phyloP scores from a whole-genome alignment of 192 early-diverging fungal genomes.

The Umbelopsis sp. region DNA sequence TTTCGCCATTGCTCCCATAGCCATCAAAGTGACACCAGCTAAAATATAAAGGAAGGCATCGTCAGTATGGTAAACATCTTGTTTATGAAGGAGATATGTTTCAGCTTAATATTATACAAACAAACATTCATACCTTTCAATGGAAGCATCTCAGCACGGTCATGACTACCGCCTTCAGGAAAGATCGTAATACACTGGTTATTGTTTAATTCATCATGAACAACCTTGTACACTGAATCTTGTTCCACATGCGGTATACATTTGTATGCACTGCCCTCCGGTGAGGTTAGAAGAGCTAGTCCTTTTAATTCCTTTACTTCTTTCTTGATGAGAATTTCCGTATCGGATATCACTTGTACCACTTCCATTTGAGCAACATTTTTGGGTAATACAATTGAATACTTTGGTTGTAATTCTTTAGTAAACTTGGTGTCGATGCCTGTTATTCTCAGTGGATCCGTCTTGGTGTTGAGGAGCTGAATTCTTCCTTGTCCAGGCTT shows the following conservation, averaged over 20 bases:
- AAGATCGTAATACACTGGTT: constrained; percentile 91
- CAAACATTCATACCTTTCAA: constrained; percentile 68
- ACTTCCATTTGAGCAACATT: constrained; percentile 68
- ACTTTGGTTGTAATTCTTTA: constrained; percentile 59
- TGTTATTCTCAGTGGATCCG: constrained; percentile 63
- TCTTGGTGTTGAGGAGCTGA: constrained; percentile 58
- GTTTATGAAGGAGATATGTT: no score
- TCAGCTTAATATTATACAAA: background rate
- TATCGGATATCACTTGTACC: constrained; percentile 76
- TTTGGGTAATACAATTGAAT: constrained; percentile 63
- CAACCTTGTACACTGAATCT: constrained; percentile 77
- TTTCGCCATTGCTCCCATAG: constrained; percentile 84
- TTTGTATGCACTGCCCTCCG: constrained; percentile 61
- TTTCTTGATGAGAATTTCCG: constrained; percentile 69
- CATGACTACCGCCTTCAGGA: constrained; percentile 97
- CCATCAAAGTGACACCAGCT: constrained; percentile 82
- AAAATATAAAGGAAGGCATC: background rate
- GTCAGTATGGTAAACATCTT: no score
- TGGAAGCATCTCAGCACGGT: constrained; percentile 92
- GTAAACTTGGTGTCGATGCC: constrained; percentile 74
- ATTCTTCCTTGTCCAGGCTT: constrained; percentile 70
- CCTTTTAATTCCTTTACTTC: constrained; percentile 75
- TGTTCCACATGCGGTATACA: constrained; percentile 87
- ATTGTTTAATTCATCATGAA: constrained; percentile 72
- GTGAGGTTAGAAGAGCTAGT: constrained; percentile 55